phyloP scores from a whole-genome alignment of 2,329 filamentous ascomycete genomes.

The Stemphylium vesicarium region DNA sequence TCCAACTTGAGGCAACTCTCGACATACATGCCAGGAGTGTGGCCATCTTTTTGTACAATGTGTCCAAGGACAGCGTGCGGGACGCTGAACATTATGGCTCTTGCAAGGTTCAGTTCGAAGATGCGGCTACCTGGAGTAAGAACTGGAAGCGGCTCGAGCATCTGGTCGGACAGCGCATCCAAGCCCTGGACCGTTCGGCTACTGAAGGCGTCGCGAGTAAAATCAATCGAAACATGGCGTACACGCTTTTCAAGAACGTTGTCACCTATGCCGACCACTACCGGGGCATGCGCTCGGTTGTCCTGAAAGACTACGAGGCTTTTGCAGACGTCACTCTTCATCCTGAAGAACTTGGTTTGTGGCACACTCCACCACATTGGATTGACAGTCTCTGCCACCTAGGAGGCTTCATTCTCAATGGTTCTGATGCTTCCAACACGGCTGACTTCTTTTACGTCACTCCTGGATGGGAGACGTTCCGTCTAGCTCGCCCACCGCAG shows the following conservation, averaged over 20 bases:
- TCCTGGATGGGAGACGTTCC: neutral
- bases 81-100: slow-evolving; percentile 9
- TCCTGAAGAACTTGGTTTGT: neutral
- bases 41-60: slow-evolving; percentile 13
- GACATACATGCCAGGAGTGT: slow-evolving; percentile 9
- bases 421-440: neutral
- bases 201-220: slow-evolving; percentile 16
- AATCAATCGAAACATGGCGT: slow-evolving; percentile 26
- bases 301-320: slow-evolving; percentile 28
- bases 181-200: slow-evolving; percentile 19
- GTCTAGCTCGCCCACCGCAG: neutral
- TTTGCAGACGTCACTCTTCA: slow-evolving; percentile 9
- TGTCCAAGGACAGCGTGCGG: slow-evolving; percentile 4
- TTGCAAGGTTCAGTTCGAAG: slow-evolving; percentile 4
- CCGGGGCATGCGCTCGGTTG: slow-evolving; percentile 28
- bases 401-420: slow-evolving; percentile 1
- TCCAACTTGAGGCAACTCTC: slow-evolving; percentile 12
- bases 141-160: slow-evolving; percentile 23
- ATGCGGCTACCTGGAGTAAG: slow-evolving; percentile 18
- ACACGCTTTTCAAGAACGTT: slow-evolving; percentile 29
- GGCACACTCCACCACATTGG: slow-evolving; percentile 1
- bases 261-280: slow-evolving; percentile 31
- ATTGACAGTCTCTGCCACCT: slow-evolving; percentile 1
- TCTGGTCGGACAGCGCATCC: slow-evolving; percentile 24
- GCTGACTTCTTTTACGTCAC: neutral